Percentiles rank a stretch among this genome's conserved stretches.
These are phyloP conservation scores for Neurospora sp. DNA, from an alignment of 495 filamentous ascomycete genomes.

Conservation along the genomic window DNA sequence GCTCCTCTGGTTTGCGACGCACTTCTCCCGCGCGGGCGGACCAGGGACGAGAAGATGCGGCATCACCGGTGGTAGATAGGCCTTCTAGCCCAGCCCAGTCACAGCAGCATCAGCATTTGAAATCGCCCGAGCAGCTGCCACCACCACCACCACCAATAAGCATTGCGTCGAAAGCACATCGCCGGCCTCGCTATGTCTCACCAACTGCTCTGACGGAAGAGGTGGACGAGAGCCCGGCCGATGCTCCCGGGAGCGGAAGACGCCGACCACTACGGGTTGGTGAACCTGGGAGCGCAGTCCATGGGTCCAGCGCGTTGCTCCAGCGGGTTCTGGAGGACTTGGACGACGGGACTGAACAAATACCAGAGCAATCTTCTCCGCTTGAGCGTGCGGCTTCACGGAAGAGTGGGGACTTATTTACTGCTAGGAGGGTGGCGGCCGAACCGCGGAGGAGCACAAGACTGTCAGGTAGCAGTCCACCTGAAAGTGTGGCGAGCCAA, in stretches of 20 bases:
- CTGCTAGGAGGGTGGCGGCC: neutral
- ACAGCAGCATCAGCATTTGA: neutral
- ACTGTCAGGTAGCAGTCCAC: conserved; percentile 4
- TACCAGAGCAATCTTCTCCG: conserved; percentile 28
- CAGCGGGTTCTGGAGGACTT: conserved; percentile 20
- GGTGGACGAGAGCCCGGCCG: conserved; percentile 37
- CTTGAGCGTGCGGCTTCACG: conserved; percentile 26
- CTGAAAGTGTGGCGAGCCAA: conserved; percentile 1
- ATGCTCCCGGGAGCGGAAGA: conserved; percentile 36
- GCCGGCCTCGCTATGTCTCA: conserved; percentile 3
- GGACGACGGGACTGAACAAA: conserved; percentile 2
- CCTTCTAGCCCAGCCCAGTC: neutral
- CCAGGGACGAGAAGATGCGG: neutral
- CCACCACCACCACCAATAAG: neutral
- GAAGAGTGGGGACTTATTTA: neutral
- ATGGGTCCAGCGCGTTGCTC: conserved; percentile 20
- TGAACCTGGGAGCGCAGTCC: conserved; percentile 10
- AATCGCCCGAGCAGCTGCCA: neutral
- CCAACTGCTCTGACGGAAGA: conserved; percentile 17
- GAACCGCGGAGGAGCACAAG: conserved; percentile 4
- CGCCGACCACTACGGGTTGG: conserved; percentile 22
- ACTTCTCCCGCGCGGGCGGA: neutral
- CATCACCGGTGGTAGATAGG: neutral
- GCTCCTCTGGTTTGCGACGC: neutral
- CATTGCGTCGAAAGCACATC: neutral